Conservation (phyloP, 2,329 filamentous ascomycete genomes). For the Teratosphaeria viscida region DNA sequence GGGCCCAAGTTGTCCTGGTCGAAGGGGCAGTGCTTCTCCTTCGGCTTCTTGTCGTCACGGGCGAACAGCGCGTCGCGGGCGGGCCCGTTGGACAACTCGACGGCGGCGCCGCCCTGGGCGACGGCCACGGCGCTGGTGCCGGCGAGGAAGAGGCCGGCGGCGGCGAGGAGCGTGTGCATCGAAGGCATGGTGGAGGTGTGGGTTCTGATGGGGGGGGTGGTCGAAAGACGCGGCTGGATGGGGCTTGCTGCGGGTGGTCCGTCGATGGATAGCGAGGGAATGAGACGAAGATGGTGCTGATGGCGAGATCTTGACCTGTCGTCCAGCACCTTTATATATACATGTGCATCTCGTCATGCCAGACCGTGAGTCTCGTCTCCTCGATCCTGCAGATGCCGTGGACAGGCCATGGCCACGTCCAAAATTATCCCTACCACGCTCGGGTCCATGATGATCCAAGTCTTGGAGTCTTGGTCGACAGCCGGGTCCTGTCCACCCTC, state of each 20-base stretch:
- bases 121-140: neutral
- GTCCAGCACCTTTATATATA: neutral
- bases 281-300: too few relatives aligned
- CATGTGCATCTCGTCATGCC: too few relatives aligned
- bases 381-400: neutral
- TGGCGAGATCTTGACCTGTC: neutral
- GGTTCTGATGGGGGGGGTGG: too few relatives aligned
- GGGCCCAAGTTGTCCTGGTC: neutral
- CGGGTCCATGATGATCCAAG: too few relatives aligned
- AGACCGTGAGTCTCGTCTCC: neutral
- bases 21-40: neutral
- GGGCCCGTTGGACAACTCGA: neutral
- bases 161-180: neutral
- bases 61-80: neutral
- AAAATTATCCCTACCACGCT: neutral
- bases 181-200: neutral
- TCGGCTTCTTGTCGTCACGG: neutral
- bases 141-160: neutral
- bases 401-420: neutral
- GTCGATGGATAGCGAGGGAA: neutral
- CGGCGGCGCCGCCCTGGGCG: neutral
- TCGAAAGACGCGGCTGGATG: too few relatives aligned
- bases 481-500: neutral
- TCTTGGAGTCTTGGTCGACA: neutral
- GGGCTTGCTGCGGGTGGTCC: neutral